Base-by-base conservation (phyloP, 352 stramenopile species). In the Elongisporangium anandrum region DNA sequence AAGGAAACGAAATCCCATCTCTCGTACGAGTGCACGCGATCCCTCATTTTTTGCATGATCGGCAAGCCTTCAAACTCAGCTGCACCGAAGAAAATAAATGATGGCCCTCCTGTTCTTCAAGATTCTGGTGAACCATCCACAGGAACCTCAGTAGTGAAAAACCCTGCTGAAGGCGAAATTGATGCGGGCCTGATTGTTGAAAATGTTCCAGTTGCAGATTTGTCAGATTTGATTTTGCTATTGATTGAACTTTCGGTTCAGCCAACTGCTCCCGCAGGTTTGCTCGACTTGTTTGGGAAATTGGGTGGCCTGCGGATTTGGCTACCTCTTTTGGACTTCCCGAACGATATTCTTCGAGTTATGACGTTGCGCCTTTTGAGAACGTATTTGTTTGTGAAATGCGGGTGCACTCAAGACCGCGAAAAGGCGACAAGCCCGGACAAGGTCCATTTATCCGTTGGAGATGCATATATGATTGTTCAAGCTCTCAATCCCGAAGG, bases 31-130 rank as follows among this genome's bases (percentile, higher is more conserved):
- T 90, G 78, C 56, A 92, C 83, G n/a, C 73, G 81, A 1, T 83
- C 81, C 22, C 66, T 94, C 26, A 90, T 94, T 20, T 94, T 91
- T 57, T 90, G 85, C 59, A 94, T 94, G 85, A 90, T 94, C 54
- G 82, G 85, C 7, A 94, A 94, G 50, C 75, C 82, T 29, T 89
- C 81, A 29, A 87, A 88, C 24, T 77, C 79, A 15, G 75, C 72
- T 85, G 17, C 73, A 75, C 16, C 75, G 75, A 53, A 69, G 84
- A 52, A 84, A 85, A 23, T 13, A 2, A 4, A 41, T 50, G 81
- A 90, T 62, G 81, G 78, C 38, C 85, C 77, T 6, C 76, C 77
- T 7, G 66, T 60, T 4, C 57, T 82, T 12, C 75, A 85, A 54
- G 81, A 86, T n/a, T 64, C 72, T 59, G 74, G 66, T 41, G 71